A percentile compares a stretch with the other conserved stretches of the same genome.
Conservation (phyloP, 2,329 filamentous ascomycete species). For the Aspergillus sp. region DNA sequence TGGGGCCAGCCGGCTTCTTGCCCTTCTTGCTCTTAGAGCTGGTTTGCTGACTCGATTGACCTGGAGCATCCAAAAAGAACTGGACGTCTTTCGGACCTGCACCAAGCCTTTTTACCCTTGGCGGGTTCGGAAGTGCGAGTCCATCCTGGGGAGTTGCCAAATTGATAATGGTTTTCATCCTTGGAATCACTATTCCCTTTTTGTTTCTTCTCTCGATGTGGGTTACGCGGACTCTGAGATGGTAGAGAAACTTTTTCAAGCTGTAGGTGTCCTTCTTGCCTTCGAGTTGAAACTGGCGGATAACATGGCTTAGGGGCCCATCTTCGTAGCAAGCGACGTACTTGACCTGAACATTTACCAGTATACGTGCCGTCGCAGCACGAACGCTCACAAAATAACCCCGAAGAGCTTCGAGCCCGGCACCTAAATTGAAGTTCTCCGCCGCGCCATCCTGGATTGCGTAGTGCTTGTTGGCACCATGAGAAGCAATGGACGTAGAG, state of each 20-base stretch:
- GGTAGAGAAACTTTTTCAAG: conserved; percentile 39
- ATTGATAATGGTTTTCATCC: conserved; percentile 48
- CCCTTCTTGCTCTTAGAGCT: conserved; percentile 24
- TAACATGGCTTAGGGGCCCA: conserved; percentile 40
- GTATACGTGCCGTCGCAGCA: conserved; percentile 55
- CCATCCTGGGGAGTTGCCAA: conserved; percentile 46
- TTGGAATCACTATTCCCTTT: conserved; percentile 31
- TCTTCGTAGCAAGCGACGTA: conserved; percentile 58
- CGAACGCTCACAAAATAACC: conserved; percentile 65
- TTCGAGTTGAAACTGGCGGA: conserved; percentile 31
- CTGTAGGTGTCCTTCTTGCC: conserved; percentile 20
- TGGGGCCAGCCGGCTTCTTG: conserved; percentile 32
- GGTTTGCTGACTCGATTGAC: conserved; percentile 11
- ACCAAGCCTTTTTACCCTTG: conserved; percentile 36
- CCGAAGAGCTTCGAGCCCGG: conserved; percentile 56
- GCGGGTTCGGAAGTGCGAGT: conserved; percentile 31
- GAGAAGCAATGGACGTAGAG: conserved; percentile 40
- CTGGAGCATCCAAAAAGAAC: conserved; percentile 50
- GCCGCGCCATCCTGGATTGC: conserved; percentile 33
- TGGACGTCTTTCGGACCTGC: conserved; percentile 54
- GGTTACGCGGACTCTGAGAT: conserved; percentile 40
- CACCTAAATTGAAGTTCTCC: conserved; percentile 45
- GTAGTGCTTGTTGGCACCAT: conserved; percentile 57
- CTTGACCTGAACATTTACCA: conserved; percentile 65
- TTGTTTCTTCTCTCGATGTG: conserved; percentile 42